Evolutionary conservation across 148 eudicot species (phyloP), one percentile per base, ranked within the genome.

Genomic region (Pouteria glomerata): DNA sequence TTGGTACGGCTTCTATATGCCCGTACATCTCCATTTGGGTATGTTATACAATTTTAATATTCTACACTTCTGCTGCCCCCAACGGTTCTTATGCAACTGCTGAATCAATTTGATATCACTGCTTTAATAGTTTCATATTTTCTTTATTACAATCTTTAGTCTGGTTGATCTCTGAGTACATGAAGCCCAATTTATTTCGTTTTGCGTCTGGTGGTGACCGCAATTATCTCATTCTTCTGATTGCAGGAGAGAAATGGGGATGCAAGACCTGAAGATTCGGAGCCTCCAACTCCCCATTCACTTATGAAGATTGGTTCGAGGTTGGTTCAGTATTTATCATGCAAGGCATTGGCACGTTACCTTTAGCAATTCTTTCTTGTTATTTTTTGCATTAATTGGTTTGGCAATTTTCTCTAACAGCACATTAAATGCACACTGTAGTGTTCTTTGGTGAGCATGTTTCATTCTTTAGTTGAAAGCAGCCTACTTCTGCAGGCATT

Each of bases 181-280:
- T 42, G 1, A 27, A 19, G 33, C 26, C 19, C 3, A 24, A 18
- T 11, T 37, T 57, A 4, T 31, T 41, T 67, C 62, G 16, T 57
- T 29, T 42, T 27, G 45, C 26, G 51, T 37, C 30, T 37, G 7
- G 52, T 57, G 48, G 55, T 21, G 58, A 39, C 34, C 56, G 7
- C 69, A 30, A 50, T 47, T 57, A 57, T 60, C 45, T 69, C 23
- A 62, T 78, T 51, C 29, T 78, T 53, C n/a, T n/a, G n/a, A 37
- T 57, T 79, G 69, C 85, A 95, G 97, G 99, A 88, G 73, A 89
- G 82, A 80, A 86, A 86, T 74, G 81, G 77, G 82, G 93, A 91
- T 61, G 87, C 78, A 68, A 90, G 82, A 74, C 63, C 76, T 78
- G 90, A 83, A 56, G 94, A 90, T 66, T 76, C 83, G 27, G 96